phyloP scores from a whole-genome alignment of 2,329 filamentous ascomycete species.

The Alternaria metachromatica region DNA sequence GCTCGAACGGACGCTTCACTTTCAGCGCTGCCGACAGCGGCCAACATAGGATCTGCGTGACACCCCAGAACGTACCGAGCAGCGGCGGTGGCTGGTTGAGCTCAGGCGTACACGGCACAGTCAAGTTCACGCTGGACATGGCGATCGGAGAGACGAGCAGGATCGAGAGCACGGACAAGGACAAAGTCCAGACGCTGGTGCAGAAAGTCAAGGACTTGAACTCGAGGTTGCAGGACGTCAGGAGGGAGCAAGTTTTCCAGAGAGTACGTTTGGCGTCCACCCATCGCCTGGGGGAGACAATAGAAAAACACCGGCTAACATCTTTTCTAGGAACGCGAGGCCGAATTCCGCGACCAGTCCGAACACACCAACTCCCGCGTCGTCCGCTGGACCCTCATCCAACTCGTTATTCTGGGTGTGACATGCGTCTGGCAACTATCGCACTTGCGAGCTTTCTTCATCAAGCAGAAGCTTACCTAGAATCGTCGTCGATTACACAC shows the following conservation, averaged over 20 bases:
- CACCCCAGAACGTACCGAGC: slow-evolving; percentile 75
- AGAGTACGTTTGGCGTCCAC: slow-evolving; percentile 62
- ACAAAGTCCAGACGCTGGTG: slow-evolving; percentile 88
- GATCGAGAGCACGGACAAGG: slow-evolving; percentile 93
- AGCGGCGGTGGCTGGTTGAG: slow-evolving; percentile 74
- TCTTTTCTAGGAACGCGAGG: slow-evolving; percentile 80
- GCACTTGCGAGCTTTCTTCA: slow-evolving; percentile 96
- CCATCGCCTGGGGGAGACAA: neutral
- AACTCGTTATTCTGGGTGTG: slow-evolving; percentile 80
- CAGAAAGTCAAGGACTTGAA: slow-evolving; percentile 90
- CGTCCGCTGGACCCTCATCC: slow-evolving; percentile 91
- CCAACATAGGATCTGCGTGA: slow-evolving; percentile 95
- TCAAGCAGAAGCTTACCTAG: slow-evolving; percentile 99
- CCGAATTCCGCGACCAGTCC: slow-evolving; percentile 97
- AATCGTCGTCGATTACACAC: neutral
- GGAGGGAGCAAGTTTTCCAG: slow-evolving; percentile 95
- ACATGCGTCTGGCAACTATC: slow-evolving; percentile 98
- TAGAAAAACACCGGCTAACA: slow-evolving; percentile 15
- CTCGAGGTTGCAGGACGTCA: slow-evolving; percentile 82
- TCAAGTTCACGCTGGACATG: slow-evolving; percentile 86
- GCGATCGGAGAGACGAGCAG: slow-evolving; percentile 93
- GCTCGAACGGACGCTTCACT: slow-evolving; percentile 82
- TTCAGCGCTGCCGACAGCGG: slow-evolving; percentile 95
- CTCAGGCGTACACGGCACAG: slow-evolving; percentile 71
- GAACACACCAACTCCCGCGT: slow-evolving; percentile 91